These are phyloP conservation scores for Lepidium aucheri DNA, from an alignment of 345 rosid species.

Conservation along the genomic window DNA sequence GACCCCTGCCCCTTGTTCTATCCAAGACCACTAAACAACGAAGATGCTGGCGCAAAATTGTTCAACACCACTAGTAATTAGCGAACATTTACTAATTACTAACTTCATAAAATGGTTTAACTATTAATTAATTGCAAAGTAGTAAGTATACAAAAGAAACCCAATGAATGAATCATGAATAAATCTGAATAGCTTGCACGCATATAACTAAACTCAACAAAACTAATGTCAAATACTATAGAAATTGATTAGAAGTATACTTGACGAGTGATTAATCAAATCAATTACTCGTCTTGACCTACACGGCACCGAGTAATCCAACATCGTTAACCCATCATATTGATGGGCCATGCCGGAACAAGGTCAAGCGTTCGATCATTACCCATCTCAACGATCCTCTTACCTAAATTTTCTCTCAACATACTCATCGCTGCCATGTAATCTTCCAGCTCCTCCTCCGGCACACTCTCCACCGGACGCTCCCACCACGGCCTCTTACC, in stretches of 20 bases:
- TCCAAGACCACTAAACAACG: too few species aligned
- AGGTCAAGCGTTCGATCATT: constrained; percentile 1
- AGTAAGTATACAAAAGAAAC: background rate
- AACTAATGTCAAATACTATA: background rate
- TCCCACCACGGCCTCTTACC: constrained; percentile 20
- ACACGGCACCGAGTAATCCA: background rate
- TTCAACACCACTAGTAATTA: too few species aligned
- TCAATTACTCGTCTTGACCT: too few species aligned
- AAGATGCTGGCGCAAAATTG: too few species aligned
- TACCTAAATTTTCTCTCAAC: constrained; percentile 17
- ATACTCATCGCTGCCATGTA: constrained; percentile 9
- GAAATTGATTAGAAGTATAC: background rate
- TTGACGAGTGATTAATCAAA: background rate
- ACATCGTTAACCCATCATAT: constrained; percentile 13
- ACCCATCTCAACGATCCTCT: constrained; percentile 14
- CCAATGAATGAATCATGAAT: constrained; percentile 3
- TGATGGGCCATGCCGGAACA: constrained; percentile 15
- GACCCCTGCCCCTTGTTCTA: too few species aligned
- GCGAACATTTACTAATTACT: too few species aligned
- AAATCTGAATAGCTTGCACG: background rate
- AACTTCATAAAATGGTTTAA: too few species aligned
- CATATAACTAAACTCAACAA: background rate
- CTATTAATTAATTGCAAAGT: background rate
- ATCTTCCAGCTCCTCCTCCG: constrained; percentile 21
- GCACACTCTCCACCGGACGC: constrained; percentile 25